These are phyloP conservation scores for Lasiodiplodia citricola DNA, from an alignment of 2,329 filamentous ascomycete species.

Conservation along the genomic window DNA sequence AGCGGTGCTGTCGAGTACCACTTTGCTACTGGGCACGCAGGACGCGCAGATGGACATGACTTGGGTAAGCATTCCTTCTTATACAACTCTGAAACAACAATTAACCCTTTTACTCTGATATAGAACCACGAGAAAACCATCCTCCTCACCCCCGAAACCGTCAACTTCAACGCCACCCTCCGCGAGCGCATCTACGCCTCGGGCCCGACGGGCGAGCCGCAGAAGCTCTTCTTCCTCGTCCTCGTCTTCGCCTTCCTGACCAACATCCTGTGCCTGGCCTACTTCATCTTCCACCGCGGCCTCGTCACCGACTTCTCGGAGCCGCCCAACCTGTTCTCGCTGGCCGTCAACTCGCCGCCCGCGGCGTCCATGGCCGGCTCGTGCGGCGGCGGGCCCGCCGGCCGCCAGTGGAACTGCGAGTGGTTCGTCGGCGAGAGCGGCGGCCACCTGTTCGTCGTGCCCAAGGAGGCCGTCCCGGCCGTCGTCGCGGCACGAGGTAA, in stretches of 20 bases:
- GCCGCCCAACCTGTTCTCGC: slow-evolving; percentile 73
- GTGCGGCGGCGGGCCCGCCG: slow-evolving; percentile 16
- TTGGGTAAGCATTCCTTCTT: slow-evolving; percentile 38
- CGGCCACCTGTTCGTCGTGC: slow-evolving; percentile 22
- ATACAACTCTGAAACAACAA: background rate
- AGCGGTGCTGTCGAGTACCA: slow-evolving; percentile 71
- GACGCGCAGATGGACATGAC: slow-evolving; percentile 65
- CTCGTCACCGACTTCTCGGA: slow-evolving; percentile 81
- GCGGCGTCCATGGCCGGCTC: slow-evolving; percentile 14
- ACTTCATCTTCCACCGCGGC: slow-evolving; percentile 64
- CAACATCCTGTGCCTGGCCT: slow-evolving; percentile 69
- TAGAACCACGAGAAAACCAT: slow-evolving; percentile 1
- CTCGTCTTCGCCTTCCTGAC: slow-evolving; percentile 69
- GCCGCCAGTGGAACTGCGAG: slow-evolving; percentile 15
- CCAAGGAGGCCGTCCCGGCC: slow-evolving; percentile 9
- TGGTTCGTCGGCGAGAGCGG: slow-evolving; percentile 25
- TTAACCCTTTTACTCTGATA: background rate
- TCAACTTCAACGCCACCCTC: slow-evolving; percentile 68
- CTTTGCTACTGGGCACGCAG: slow-evolving; percentile 65
- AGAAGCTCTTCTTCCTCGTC: slow-evolving; percentile 70
- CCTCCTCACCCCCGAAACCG: slow-evolving; percentile 49
- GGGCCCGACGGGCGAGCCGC: slow-evolving; percentile 65
- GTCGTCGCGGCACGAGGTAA: background rate
- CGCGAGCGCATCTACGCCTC: slow-evolving; percentile 73
- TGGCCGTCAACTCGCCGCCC: slow-evolving; percentile 70